Percentiles rank a stretch among this genome's conserved stretches.
These are phyloP conservation scores for Lagenidium sp. DNA, from an alignment of 352 stramenopile genomes.

Conservation along the genomic window DNA sequence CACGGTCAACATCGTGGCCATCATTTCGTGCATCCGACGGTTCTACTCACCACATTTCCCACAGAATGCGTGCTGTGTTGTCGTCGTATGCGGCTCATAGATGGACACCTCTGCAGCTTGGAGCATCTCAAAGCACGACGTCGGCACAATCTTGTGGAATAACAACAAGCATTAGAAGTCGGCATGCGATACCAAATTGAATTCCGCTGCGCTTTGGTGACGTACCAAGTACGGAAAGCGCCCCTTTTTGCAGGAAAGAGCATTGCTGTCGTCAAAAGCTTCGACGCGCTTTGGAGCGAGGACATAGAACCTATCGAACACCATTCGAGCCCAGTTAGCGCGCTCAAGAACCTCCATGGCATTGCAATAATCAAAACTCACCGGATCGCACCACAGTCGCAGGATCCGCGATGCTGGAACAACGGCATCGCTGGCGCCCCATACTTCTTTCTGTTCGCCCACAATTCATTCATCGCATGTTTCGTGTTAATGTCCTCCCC, in stretches of 20 bases:
- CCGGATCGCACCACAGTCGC: constrained; percentile 59
- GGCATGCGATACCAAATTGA: too few species aligned
- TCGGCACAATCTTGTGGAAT: constrained; percentile 44
- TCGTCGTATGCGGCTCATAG: constrained; percentile 62
- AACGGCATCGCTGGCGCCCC: constrained; percentile 53
- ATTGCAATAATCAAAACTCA: too few species aligned
- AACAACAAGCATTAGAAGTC: too few species aligned
- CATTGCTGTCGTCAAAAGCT: constrained; percentile 78
- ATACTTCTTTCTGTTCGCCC: constrained; percentile 75
- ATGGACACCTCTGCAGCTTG: constrained; percentile 52
- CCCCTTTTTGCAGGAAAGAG: constrained; percentile 74
- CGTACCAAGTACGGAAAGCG: constrained; percentile 68
- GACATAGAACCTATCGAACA: constrained; percentile 46
- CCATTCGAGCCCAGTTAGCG: too few species aligned
- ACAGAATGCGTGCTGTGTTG: constrained; percentile 72
- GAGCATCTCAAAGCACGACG: constrained; percentile 73
- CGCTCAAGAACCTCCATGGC: too few species aligned
- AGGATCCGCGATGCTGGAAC: constrained; percentile 66
- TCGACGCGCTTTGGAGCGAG: constrained; percentile 68
- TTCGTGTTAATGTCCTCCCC: neutral
- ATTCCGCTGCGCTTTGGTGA: too few species aligned
- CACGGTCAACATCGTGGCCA: too few species aligned
- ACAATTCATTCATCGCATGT: too few species aligned
- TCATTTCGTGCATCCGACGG: too few species aligned
- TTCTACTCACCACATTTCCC: constrained; percentile 57